Conservation (phyloP, 1,284 basidiomycete genomes). For the Flammula alnicola region DNA sequence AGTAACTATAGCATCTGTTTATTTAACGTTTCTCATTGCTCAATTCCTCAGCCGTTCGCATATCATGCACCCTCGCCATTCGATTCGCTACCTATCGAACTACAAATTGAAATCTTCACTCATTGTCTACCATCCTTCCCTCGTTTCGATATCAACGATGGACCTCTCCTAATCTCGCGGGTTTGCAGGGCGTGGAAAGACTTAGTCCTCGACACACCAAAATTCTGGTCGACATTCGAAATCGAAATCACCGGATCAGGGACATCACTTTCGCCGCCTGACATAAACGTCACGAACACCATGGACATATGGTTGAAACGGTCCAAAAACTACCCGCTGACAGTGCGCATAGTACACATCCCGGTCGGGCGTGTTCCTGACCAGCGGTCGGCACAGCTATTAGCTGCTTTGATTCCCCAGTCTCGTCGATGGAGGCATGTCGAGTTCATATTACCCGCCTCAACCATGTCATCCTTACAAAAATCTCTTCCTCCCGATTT, state of each 20-base stretch:
- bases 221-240: slow-evolving; percentile 46
- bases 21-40: too few species aligned
- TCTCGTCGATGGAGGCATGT: slow-evolving; percentile 40
- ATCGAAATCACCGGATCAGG: slow-evolving; percentile 29
- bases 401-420: slow-evolving; percentile 36
- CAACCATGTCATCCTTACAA: slow-evolving; percentile 30
- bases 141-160: slow-evolving; percentile 29
- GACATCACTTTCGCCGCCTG: slow-evolving; percentile 11
- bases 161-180: slow-evolving; percentile 37
- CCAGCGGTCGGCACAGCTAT: slow-evolving; percentile 31
- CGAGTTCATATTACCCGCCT: slow-evolving; percentile 36
- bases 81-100: slow-evolving; percentile 40
- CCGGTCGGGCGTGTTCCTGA: slow-evolving; percentile 24
- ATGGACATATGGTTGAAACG: slow-evolving; percentile 41
- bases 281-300: slow-evolving; percentile 22
- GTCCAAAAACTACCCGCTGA: slow-evolving; percentile 40
- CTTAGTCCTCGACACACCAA: slow-evolving; percentile 36
- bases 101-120: slow-evolving; percentile 42
- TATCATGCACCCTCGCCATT: slow-evolving; percentile 22
- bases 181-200: slow-evolving; percentile 43
- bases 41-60: neutral
- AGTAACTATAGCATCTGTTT: too few species aligned
- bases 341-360: slow-evolving; percentile 36
- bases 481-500: slow-evolving; percentile 26
- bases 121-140: slow-evolving; percentile 33